Evolutionary conservation across 345 rosid species (phyloP), one percentile per base, ranked within the genome.

Genomic region (Alliaria petiolata): DNA sequence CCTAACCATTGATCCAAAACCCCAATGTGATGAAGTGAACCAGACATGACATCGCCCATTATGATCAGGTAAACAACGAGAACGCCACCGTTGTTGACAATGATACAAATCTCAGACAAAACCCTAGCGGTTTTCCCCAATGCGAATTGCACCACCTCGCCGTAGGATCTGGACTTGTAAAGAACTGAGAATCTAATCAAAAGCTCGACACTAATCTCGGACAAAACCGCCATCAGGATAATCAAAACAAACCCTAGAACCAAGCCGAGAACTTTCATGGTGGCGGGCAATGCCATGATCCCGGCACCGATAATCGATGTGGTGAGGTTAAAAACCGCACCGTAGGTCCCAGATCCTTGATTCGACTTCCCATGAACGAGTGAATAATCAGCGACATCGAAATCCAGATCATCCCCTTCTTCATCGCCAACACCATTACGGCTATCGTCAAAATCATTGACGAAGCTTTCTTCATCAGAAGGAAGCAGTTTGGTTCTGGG

Each of bases 281-380:
- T 85, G 17, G 99, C 98, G 3, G 99, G 99, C 74, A 95, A 83
- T 73, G 99, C 98, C 99, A 95, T 95, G 62, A 95, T 91, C 58
- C 99, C 99, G 14, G 99, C 99, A 12, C 99, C 99, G 67, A 95
- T 87, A 68, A 95, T 79, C 0, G 99, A 60, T 3, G 99, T 95
- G 50, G 99, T 79, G 54, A 95, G 93, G 52, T 95, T 95, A 45
- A 91, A 95, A 65, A 95, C 98, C 1, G 98, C 97, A 8, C 99
- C 99, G 38, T 79, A 71, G 45, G 88, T 35, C 6, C 87, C 90
- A 67, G 97, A 86, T 50, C 87, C 89, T 19, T 69, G 38, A 61
- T 40, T 33, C 5, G 81, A 33, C 74, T 78, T 80, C 7, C 58
- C 78, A 25, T 20, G 39, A 33, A 68, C 69, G 31, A 77, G 81